Evolutionary conservation across 2,329 filamentous ascomycete species (phyloP).

Genomic region (Venturia aucupariae): DNA sequence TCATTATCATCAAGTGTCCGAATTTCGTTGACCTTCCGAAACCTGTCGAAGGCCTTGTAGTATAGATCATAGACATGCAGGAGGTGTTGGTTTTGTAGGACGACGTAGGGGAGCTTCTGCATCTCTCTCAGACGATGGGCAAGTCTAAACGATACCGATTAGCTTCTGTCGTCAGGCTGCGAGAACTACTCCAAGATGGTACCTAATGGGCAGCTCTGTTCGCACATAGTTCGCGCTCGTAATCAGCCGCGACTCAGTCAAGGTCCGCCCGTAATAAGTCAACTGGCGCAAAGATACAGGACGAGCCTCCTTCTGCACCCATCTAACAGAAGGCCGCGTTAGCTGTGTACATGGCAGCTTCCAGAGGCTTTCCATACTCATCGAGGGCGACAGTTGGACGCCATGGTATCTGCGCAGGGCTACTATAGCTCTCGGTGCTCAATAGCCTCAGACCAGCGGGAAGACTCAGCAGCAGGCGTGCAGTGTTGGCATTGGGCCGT

Average conservation of each 20-base stretch:
- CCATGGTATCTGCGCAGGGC: slow-evolving; percentile 42
- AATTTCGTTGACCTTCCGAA: slow-evolving; percentile 77
- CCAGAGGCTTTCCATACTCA: slow-evolving; percentile 36
- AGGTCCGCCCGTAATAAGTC: slow-evolving; percentile 90
- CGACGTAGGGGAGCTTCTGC: slow-evolving; percentile 90
- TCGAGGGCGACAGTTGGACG: slow-evolving; percentile 50
- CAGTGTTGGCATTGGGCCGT: not conserved
- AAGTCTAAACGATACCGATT: slow-evolving; percentile 44
- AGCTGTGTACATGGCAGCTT: not conserved
- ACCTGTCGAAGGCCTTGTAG: slow-evolving; percentile 88
- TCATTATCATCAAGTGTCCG: slow-evolving; percentile 86
- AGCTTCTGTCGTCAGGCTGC: not conserved
- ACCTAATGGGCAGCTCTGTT: slow-evolving; percentile 83
- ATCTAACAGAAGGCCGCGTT: slow-evolving; percentile 44
- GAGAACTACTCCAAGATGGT: slow-evolving; percentile 18
- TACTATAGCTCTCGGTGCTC: slow-evolving; percentile 9
- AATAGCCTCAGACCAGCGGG: not conserved
- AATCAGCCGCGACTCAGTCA: slow-evolving; percentile 82
- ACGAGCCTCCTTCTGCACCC: slow-evolving; percentile 83
- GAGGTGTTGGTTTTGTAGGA: slow-evolving; percentile 91
- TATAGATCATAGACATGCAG: slow-evolving; percentile 95
- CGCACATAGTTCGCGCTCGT: slow-evolving; percentile 97
- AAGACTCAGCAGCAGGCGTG: slow-evolving; percentile 3
- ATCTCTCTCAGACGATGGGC: slow-evolving; percentile 94
- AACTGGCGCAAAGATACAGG: slow-evolving; percentile 95